A percentile compares a stretch with the other conserved stretches of the same genome.
These are phyloP conservation scores for Aspergillus tanneri DNA, from an alignment of 2,329 filamentous ascomycete species.

Conservation along the genomic window DNA sequence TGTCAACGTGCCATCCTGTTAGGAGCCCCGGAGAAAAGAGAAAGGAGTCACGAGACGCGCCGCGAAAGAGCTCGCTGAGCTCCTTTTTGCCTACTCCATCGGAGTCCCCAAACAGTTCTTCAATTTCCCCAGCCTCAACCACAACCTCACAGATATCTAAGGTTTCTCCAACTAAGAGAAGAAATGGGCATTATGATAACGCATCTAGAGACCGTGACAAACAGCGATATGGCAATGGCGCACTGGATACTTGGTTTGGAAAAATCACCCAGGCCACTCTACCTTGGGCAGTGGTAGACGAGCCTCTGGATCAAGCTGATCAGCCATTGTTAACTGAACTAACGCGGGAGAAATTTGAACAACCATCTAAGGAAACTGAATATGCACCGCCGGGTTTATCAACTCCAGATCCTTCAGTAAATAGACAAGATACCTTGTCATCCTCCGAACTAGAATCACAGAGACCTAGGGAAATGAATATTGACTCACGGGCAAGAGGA, in stretches of 20 bases:
- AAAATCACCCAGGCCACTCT: constrained; percentile 15
- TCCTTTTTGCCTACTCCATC: constrained; percentile 22
- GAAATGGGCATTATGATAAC: no score
- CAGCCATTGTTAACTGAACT: constrained; percentile 13
- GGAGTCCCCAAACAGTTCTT: constrained; percentile 3
- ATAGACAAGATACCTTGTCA: neutral
- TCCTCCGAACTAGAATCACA: neutral
- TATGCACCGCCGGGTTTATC: neutral
- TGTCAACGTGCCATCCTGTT: neutral
- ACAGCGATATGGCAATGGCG: constrained; percentile 26
- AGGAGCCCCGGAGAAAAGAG: neutral
- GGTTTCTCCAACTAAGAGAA: no score
- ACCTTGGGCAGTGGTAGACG: neutral
- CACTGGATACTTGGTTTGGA: constrained; percentile 35
- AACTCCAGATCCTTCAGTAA: neutral
- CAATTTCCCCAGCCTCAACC: neutral
- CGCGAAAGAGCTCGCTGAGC: neutral
- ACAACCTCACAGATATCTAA: no score
- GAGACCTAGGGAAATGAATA: no score
- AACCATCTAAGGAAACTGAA: neutral
- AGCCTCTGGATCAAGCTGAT: neutral
- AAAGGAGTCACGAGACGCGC: neutral
- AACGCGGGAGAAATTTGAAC: neutral
- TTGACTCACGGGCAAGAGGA: no score
- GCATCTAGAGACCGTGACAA: constrained; percentile 22